Base-by-base conservation (phyloP, 805 yeast species). In the Kodamaea sagamina region DNA sequence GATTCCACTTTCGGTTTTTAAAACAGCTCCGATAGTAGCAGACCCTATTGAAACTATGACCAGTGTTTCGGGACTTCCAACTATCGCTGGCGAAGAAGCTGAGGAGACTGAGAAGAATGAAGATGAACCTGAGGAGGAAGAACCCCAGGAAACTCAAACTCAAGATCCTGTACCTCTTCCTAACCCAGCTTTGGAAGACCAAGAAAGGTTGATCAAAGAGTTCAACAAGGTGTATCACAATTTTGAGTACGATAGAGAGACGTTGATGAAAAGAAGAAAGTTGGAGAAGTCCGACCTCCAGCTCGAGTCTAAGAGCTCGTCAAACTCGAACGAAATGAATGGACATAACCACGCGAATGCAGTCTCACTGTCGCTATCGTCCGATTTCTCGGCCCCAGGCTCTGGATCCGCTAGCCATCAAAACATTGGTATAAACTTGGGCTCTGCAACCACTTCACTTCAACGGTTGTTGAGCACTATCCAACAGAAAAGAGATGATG, bases 231-330 rank as follows among this genome's bases (percentile, higher is more conserved):
- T 85, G 3, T 86, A 86, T 55, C 93, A 86, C 56, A 80, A 75
- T 51, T 84, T 84, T 57, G 95, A 86, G 58, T 77, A 80, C 55
- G 95, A 86, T 59, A 58, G 76, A 42, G 95, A 87, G 41, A 86
- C 90, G 1, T 70, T 88, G 42, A 69, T 82, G 42, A 86, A 88
- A 54, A 75, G 93, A 57, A 65, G 88, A 47, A 86, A 83, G 55
- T 68, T 90, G 24, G 95, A 88, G 54, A 86, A 84, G 52, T 83
- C 87, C 43, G 95, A 90, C 59, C 76, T 85, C 55, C 80, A 85
- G 52, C 62, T 89, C 18, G 81, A 73, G 45, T 29, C 34, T n/a
- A 29, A 29, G 34, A 29, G 17, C 34, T 15, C 34, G 2, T 29
- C 34, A 13, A 59, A 68, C 37, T 51, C 50, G 8, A 47, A 44